Base-by-base conservation (phyloP, 2,329 filamentous ascomycete genomes). In the Pseudopyricularia javanii region DNA sequence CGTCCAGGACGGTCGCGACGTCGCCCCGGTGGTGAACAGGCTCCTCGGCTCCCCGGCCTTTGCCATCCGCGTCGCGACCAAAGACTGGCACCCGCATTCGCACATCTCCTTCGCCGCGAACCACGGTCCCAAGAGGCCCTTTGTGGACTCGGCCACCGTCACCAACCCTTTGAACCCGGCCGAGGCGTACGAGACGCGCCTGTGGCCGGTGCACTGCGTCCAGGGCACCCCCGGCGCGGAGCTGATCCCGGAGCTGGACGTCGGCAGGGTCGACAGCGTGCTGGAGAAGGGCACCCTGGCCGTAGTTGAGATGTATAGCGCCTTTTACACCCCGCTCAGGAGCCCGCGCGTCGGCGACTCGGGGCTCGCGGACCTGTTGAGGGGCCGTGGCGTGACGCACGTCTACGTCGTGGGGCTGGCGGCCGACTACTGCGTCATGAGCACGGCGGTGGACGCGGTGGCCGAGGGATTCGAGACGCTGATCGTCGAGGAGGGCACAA, bases 141-240 rank as follows among this genome's bases (percentile, higher is more conserved):
- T 87, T 65, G 71, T 75, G 33, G 85, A 85, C 37, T 70, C 68
- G 32, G 72, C 81, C 51, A 80, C 72, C 3, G 82, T 96, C 62
- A 63, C 64, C 52, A 88, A 91, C 67, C 86, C 86, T 1, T 59
- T 69, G 57, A 81, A 88, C 67, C 66, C 78, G 4, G 60, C 72
- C 8, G 81, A 87, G 64, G 75, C 70, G 24, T 84, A 89, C 70
- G 67, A 72, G 40, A 83, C 84, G 53, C 75, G 80, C 37, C 76
- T 98, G 9, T 98, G 93, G 93, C 93, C 93, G 1, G 79, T 80
- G 22, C 93, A 98, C 71, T 97, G 93, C 70, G 78, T 97, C 8
- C 84, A 88, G 62, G 74, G 74, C 47, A 88, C 86, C 0, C 66
- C 73, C 1, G 93, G 93, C 11, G 83, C 87, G 0, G 76, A 81